phyloP scores from a whole-genome alignment of 169 alveolate genomes.

The Ichthyophthirius multifiliis region DNA sequence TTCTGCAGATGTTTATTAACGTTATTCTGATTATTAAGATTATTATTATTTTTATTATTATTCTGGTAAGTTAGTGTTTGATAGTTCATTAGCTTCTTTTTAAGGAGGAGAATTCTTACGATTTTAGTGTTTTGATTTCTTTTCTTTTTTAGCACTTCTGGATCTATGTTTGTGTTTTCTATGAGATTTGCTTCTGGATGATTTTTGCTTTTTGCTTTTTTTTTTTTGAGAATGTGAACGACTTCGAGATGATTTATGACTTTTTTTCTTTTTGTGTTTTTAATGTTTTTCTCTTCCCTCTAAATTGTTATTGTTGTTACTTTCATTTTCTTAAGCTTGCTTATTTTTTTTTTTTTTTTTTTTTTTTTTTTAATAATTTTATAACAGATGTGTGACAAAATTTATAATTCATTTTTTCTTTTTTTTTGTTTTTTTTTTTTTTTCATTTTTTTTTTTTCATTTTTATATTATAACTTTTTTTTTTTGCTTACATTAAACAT shows the following conservation, averaged over 20 bases:
- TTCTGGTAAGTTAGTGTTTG: too few species aligned
- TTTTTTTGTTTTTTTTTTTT: background rate
- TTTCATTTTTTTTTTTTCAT: background rate
- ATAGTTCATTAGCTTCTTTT: too few species aligned
- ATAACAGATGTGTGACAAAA: background rate
- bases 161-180: background rate
- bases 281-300: background rate
- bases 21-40: background rate
- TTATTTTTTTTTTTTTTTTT: background rate
- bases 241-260: conserved; percentile 1
- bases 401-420: background rate
- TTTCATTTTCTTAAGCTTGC: background rate
- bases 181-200: background rate
- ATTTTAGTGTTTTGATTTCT: background rate
- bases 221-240: conserved; percentile 2
- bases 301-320: background rate
- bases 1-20: background rate
- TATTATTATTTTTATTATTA: background rate
- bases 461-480: background rate
- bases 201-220: conserved; percentile 5
- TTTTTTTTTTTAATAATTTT: conserved; percentile 6
- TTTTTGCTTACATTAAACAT: background rate
- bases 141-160: background rate
- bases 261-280: conserved; percentile 17
- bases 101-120: too few species aligned